Conservation (phyloP, 2,329 filamentous ascomycete genomes). For the Aureobasidium sp. region DNA sequence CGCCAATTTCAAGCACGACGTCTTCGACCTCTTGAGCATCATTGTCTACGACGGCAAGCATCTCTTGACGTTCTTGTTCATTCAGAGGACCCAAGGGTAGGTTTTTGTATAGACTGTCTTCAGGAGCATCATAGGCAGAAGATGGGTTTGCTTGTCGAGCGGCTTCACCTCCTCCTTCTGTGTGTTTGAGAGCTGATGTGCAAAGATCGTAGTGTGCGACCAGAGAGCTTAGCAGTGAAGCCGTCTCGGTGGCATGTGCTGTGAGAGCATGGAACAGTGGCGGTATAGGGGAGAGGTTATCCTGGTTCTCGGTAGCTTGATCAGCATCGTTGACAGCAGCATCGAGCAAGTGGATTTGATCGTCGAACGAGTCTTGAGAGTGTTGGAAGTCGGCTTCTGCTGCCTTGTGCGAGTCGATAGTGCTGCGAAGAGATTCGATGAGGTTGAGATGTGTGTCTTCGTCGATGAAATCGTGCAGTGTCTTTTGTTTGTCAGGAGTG, state of each 20-base stretch:
- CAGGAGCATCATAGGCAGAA: conserved; percentile 47
- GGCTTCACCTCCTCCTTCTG: conserved; percentile 55
- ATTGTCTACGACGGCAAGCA: conserved; percentile 71
- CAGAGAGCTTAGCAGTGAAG: conserved; percentile 69
- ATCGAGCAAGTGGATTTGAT: conserved; percentile 16
- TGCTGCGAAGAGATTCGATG: conserved; percentile 59
- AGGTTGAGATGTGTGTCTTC: conserved; percentile 61
- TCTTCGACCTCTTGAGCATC: conserved; percentile 60
- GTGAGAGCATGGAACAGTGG: conserved; percentile 52
- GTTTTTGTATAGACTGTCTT: conserved; percentile 55
- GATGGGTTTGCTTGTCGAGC: conserved; percentile 30
- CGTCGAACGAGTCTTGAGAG: conserved; percentile 62
- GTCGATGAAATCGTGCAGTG: conserved; percentile 69
- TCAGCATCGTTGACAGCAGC: conserved; percentile 16
- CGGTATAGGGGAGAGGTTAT: conserved; percentile 35
- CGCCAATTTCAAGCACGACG: conserved; percentile 61
- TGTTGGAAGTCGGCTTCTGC: conserved; percentile 52
- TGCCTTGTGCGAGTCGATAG: conserved; percentile 65
- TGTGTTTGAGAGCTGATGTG: conserved; percentile 83
- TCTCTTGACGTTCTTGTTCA: conserved; percentile 69
- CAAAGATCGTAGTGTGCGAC: conserved; percentile 90
- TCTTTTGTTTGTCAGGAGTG: conserved; percentile 43
- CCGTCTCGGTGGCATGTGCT: conserved; percentile 73
- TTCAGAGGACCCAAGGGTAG: conserved; percentile 55
- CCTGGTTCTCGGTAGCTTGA: conserved; percentile 28